Base-by-base conservation (phyloP, 495 filamentous ascomycete genomes). In the Aspergillus avenaceus region DNA sequence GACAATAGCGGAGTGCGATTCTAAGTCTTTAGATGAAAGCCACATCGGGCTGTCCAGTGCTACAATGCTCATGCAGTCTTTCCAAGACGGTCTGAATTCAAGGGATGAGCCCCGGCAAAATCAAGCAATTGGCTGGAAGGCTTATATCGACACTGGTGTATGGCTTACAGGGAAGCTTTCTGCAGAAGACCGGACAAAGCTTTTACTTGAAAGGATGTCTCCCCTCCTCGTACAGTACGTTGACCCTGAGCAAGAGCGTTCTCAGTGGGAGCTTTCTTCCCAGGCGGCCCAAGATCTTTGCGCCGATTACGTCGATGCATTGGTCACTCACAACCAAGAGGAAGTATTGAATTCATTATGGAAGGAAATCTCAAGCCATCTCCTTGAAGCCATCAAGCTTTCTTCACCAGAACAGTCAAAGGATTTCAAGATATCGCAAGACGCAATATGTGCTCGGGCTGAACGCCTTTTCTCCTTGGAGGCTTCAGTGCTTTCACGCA, bases 361-460 rank as follows among this genome's bases (percentile, higher is more conserved):
- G 86, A 59, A 67, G 7, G 66, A 67, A 25, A 63, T 86, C 22
- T 77, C 76, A 3, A 66, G 79, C 1, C 62, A 66, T 3, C 60
- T 93, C 16, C 63, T 84, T 19, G 70, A 83, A 45, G 76, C 79
- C 32, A 80, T 93, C 19, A 79, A 80, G 46, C 75, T 78, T 18
- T 91, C 89, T 25, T 72, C 83, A 3, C 88, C 90, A 16, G 88
- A 90, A 61, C 81, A 91, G 49, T 88, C 89, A 0, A 85, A 85
- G 46, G 84, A 86, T 21, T 86, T 86, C 62, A 73, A 72, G 27
- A 73, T 75, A 43, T 93, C 88, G 2, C 89, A 95, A 62, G 73
- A 80, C 24, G 67, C 69, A 23, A 65, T 95, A 16, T 80, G 78
- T 8, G 66, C 74, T 2, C 75, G 85, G 60, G 80, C 81, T 0